Evolutionary conservation across 352 stramenopile species (phyloP).

Genomic region (Blastocystis sp.): DNA sequence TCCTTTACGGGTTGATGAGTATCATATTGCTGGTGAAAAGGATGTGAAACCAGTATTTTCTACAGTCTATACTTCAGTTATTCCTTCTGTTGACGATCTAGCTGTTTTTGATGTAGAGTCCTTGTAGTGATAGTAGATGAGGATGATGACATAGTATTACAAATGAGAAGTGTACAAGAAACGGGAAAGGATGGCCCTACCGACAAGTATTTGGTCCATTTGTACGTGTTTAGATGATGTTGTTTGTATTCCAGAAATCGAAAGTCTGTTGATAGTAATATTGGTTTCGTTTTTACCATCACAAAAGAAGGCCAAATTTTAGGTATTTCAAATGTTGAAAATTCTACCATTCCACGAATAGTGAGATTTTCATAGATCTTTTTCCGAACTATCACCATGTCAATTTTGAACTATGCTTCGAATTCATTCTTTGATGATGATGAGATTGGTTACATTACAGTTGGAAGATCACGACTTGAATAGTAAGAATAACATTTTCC

Average conservation of each 20-base stretch:
- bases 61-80: conserved; percentile 18
- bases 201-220: conserved; percentile 59
- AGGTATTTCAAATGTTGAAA: too few relatives aligned
- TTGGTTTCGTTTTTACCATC: too few relatives aligned
- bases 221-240: not conserved
- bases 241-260: not conserved
- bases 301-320: too few relatives aligned
- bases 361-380: not conserved
- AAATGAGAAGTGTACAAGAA: not conserved
- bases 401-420: conserved; percentile 53
- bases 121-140: not conserved
- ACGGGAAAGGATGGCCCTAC: conserved; percentile 58
- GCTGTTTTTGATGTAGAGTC: conserved; percentile 8
- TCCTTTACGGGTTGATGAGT: not conserved
- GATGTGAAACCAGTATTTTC: conserved; percentile 41
- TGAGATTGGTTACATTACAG: conserved; percentile 21
- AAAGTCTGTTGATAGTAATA: too few relatives aligned
- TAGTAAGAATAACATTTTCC: conserved; percentile 17
- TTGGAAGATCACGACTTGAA: conserved; percentile 35
- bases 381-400: not conserved
- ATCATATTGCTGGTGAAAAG: conserved; percentile 23
- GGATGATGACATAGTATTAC: not conserved
- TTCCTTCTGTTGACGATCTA: not conserved
- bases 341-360: not conserved
- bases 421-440: conserved; percentile 63